These are phyloP conservation scores for Dalbergia cochinchinensis DNA, from an alignment of 306 rosid genomes.

Conservation along the genomic window DNA sequence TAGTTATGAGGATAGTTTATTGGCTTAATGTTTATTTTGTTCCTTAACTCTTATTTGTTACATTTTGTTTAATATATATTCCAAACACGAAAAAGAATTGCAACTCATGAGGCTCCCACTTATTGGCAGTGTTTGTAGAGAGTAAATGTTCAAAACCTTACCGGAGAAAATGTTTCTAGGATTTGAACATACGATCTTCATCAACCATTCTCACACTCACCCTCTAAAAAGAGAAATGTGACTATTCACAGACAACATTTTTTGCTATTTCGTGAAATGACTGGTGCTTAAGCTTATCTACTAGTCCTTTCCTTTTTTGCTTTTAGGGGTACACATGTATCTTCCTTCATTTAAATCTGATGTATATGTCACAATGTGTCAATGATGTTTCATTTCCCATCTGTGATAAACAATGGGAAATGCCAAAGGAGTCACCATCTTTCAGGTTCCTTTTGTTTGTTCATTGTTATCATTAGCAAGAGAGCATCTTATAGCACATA, in stretches of 20 bases:
- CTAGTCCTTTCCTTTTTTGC: neutral
- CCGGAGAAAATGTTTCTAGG: too few species aligned
- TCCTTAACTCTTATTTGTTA: neutral
- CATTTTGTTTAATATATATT: neutral
- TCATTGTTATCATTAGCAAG: constrained; percentile 25
- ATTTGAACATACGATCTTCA: too few species aligned
- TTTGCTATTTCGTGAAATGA: neutral
- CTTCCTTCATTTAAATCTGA: neutral
- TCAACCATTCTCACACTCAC: too few species aligned
- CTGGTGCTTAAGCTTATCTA: neutral
- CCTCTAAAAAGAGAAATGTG: neutral
- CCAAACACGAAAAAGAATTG: too few species aligned
- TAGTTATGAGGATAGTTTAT: neutral
- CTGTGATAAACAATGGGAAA: constrained; percentile 7
- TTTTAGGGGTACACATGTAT: neutral
- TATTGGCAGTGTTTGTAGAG: too few species aligned
- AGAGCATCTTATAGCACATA: constrained; percentile 35
- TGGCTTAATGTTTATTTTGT: neutral
- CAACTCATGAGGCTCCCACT: too few species aligned
- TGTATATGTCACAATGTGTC: neutral
- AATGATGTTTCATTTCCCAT: constrained; percentile 25
- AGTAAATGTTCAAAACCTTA: too few species aligned
- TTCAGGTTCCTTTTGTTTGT: constrained; percentile 41
- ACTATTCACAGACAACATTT: neutral
- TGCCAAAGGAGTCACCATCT: constrained; percentile 45